These are phyloP conservation scores for Tilletia walkeri DNA, from an alignment of 1,284 basidiomycete species.

Conservation along the genomic window DNA sequence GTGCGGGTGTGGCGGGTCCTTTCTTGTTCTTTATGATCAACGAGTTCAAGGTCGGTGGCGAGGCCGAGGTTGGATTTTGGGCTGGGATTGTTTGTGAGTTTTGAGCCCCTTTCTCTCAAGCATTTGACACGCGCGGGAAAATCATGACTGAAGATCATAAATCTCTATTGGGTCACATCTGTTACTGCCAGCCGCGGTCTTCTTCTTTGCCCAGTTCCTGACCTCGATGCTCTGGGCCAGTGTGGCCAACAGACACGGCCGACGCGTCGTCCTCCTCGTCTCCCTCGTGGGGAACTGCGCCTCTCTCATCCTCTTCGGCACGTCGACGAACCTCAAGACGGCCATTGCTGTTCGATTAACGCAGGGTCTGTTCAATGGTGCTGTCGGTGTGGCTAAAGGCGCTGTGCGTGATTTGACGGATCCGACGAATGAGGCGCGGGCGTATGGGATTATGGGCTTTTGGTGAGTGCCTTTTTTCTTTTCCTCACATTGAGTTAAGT, in stretches of 20 bases:
- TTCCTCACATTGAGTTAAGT: background rate
- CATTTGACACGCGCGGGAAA: background rate
- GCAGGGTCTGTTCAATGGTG: slow-evolving; percentile 92
- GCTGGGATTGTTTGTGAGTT: slow-evolving; percentile 44
- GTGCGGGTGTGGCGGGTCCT: slow-evolving; percentile 46
- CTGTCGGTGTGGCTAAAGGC: slow-evolving; percentile 81
- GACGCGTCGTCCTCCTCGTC: slow-evolving; percentile 77
- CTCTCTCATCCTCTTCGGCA: slow-evolving; percentile 79
- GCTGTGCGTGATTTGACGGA: slow-evolving; percentile 86
- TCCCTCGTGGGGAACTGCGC: slow-evolving; percentile 79
- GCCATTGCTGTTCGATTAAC: slow-evolving; percentile 84
- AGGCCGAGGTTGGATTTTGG: slow-evolving; percentile 53
- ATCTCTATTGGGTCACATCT: background rate
- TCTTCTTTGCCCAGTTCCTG: slow-evolving; percentile 62
- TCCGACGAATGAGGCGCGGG: slow-evolving; percentile 82
- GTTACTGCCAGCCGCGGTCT: slow-evolving; percentile 52
- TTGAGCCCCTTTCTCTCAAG: background rate
- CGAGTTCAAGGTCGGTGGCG: slow-evolving; percentile 49
- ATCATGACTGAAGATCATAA: background rate
- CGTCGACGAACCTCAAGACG: slow-evolving; percentile 63
- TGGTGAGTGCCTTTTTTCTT: slow-evolving; percentile 56
- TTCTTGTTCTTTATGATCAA: slow-evolving; percentile 55
- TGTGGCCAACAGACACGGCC: slow-evolving; percentile 84
- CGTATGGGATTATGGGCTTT: slow-evolving; percentile 90
- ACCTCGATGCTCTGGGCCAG: slow-evolving; percentile 91